These are phyloP conservation scores for Rhizophagus prolifer DNA, from an alignment of 192 early-diverging fungal genomes.

Conservation along the genomic window DNA sequence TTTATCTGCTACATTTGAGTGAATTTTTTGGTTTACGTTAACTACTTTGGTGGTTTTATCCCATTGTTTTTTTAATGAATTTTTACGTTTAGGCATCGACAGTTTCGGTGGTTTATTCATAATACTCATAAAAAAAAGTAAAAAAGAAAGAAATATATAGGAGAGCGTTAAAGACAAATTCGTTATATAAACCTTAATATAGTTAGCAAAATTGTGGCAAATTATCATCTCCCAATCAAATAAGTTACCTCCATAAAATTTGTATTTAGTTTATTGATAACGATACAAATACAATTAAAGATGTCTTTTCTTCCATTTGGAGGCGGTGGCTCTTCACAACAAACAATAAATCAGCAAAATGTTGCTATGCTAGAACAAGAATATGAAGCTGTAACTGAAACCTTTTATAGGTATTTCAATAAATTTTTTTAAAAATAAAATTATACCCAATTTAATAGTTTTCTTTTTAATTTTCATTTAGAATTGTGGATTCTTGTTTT, in stretches of 20 bases:
- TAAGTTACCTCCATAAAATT: too few species aligned
- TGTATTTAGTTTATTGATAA: too few species aligned
- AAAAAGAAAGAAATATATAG: too few species aligned
- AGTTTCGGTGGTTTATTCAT: background rate
- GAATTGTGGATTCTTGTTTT: constrained; percentile 78
- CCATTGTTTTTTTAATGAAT: constrained; percentile 24
- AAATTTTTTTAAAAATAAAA: too few species aligned
- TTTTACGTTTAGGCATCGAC: background rate
- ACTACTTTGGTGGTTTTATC: constrained; percentile 25
- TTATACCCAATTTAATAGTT: too few species aligned
- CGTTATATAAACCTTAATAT: too few species aligned
- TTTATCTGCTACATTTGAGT: background rate
- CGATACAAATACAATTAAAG: background rate
- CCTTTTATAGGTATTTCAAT: constrained; percentile 64
- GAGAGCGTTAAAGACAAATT: too few species aligned
- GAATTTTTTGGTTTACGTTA: constrained; percentile 18
- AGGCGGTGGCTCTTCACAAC: constrained; percentile 25
- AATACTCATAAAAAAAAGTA: too few species aligned
- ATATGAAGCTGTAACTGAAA: constrained; percentile 78
- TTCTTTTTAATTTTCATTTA: constrained; percentile 20
- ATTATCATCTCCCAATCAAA: too few species aligned
- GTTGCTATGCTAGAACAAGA: constrained; percentile 79
- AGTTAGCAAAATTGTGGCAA: too few species aligned
- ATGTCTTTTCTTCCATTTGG: constrained; percentile 11
- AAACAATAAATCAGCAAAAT: constrained; percentile 60